Evolutionary conservation across 1,284 basidiomycete species (phyloP).

Genomic region (Leccinum angustisporum): DNA sequence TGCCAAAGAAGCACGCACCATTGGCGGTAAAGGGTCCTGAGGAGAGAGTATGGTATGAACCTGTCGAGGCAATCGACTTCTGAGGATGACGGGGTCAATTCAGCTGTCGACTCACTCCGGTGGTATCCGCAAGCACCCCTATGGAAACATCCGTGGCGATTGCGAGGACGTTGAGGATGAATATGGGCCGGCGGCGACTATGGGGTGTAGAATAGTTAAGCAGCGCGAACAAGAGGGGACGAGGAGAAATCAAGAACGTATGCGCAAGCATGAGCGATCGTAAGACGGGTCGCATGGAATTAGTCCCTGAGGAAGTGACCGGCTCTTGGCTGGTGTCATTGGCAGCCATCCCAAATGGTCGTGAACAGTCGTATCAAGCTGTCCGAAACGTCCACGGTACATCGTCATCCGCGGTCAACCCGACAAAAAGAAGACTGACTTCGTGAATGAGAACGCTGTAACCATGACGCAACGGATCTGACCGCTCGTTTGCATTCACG

Average conservation of each 20-base stretch:
- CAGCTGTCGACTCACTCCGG: conserved; percentile 14
- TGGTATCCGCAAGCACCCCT: conserved; percentile 26
- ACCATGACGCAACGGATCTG: conserved; percentile 17
- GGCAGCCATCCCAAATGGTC: not conserved
- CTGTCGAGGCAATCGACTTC: conserved; percentile 14
- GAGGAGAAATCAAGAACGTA: conserved; percentile 29
- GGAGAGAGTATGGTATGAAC: conserved; percentile 27
- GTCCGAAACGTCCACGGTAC: not conserved
- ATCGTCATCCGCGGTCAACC: conserved; percentile 25
- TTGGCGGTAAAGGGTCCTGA: conserved; percentile 18
- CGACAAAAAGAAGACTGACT: conserved; percentile 33
- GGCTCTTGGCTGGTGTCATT: not conserved
- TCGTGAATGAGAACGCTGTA: conserved; percentile 33
- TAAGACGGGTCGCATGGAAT: not conserved
- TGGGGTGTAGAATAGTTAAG: conserved; percentile 33
- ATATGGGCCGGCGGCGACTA: conserved; percentile 27
- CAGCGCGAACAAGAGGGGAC: conserved; percentile 30
- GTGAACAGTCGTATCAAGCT: not conserved
- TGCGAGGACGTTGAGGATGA: conserved; percentile 31
- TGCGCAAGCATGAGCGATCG: conserved; percentile 24
- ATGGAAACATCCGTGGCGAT: conserved; percentile 26
- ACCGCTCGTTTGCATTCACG: conserved; percentile 1
- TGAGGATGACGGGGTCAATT: not conserved
- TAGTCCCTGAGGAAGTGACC: not conserved
- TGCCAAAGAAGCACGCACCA: conserved; percentile 10